Conservation (phyloP, 208 protist genomes). For the Phytomonas sp. region DNA sequence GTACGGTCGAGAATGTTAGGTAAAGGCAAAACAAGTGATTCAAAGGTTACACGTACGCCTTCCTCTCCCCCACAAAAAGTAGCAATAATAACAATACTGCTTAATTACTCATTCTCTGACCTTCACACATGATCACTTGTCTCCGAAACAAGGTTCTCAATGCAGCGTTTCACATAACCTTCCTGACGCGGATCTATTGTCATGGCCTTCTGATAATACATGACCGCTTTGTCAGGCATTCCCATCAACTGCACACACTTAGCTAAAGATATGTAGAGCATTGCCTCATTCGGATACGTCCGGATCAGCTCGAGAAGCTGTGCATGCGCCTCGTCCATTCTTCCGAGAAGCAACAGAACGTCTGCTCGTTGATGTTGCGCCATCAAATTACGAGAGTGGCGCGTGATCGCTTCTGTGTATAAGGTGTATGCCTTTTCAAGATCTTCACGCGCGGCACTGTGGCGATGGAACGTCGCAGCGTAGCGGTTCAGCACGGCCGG, state of each 20-base stretch:
- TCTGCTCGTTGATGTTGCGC: slow-evolving; percentile 88
- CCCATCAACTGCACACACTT: slow-evolving; percentile 58
- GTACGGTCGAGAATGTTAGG: neutral
- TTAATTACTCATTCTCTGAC: neutral
- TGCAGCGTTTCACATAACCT: slow-evolving; percentile 54
- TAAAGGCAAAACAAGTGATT: neutral
- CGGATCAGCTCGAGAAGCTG: slow-evolving; percentile 71
- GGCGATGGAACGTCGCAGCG: slow-evolving; percentile 58
- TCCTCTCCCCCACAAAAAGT: neutral
- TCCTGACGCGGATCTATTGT: slow-evolving; percentile 66
- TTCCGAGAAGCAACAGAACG: slow-evolving; percentile 71
- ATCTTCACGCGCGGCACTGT: slow-evolving; percentile 29
- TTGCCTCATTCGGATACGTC: slow-evolving; percentile 80
- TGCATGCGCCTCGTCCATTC: slow-evolving; percentile 49
- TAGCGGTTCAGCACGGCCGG: slow-evolving; percentile 69
- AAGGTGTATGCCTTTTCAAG: slow-evolving; percentile 61
- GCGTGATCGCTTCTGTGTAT: slow-evolving; percentile 57
- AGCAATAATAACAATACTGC: neutral
- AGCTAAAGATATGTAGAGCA: slow-evolving; percentile 84
- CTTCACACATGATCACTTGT: slow-evolving; percentile 10
- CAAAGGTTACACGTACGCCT: neutral
- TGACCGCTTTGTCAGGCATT: slow-evolving; percentile 34
- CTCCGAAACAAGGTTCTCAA: slow-evolving; percentile 45
- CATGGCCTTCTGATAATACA: slow-evolving; percentile 62
- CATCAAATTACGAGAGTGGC: slow-evolving; percentile 77